Evolutionary conservation across 768 basidiomycete genomes (phyloP).

Genomic region (Royoungia palumana): DNA sequence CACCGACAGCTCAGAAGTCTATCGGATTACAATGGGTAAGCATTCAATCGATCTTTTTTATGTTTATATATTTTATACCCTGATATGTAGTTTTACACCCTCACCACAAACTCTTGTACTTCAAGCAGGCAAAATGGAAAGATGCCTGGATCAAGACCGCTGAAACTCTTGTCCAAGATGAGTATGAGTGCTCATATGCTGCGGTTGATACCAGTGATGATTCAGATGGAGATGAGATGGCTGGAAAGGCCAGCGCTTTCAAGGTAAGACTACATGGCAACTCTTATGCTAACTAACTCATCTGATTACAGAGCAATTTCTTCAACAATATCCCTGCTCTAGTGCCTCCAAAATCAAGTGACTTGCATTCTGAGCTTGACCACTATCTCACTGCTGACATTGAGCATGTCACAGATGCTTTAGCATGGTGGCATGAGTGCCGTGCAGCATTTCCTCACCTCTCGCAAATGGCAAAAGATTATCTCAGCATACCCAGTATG

Average conservation of each 20-base stretch:
- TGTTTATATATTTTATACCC: too few relatives aligned
- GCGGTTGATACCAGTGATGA: not conserved
- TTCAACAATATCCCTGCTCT: slow-evolving; percentile 15
- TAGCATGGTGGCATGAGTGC: not conserved
- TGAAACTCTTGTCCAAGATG: not conserved
- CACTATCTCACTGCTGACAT: slow-evolving; percentile 24
- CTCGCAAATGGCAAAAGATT: not conserved
- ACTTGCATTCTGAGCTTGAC: slow-evolving; percentile 18
- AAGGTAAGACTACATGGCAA: too few relatives aligned
- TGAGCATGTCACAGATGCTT: not conserved
- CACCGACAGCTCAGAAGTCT: too few relatives aligned
- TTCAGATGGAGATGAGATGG: too few relatives aligned
- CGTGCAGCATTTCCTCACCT: not conserved
- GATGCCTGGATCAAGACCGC: slow-evolving; percentile 28
- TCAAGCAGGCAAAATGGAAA: slow-evolving; percentile 25
- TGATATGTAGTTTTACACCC: slow-evolving; percentile 21
- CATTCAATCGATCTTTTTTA: too few relatives aligned
- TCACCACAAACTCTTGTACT: slow-evolving; percentile 29
- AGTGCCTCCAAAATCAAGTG: not conserved
- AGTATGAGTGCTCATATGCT: not conserved
- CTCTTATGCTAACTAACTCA: too few relatives aligned
- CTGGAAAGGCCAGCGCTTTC: too few relatives aligned
- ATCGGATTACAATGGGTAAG: too few relatives aligned
- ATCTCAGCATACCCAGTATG: not conserved
- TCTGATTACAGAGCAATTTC: slow-evolving; percentile 15